These are phyloP conservation scores for Phytophthora pluvialis DNA, from an alignment of 352 stramenopile species.

Conservation along the genomic window DNA sequence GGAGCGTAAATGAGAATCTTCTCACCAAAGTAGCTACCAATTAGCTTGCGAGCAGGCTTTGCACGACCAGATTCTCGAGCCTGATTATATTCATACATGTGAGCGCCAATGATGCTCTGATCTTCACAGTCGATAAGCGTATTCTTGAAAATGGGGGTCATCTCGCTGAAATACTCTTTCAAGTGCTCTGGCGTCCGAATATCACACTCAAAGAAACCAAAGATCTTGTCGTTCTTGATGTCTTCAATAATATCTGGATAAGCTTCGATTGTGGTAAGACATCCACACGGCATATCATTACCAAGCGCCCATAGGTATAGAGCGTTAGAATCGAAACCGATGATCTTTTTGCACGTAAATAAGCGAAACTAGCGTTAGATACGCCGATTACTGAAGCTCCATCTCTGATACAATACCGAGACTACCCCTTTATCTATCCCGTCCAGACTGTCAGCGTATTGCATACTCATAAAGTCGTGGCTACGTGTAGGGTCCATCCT, in stretches of 20 bases:
- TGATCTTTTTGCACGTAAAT: conserved; percentile 8
- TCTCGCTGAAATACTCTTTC: not conserved
- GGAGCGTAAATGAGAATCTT: not conserved
- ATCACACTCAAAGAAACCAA: not conserved
- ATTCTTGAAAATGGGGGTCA: not conserved
- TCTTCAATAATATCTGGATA: no score
- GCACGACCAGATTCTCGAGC: not conserved
- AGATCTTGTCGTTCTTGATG: not conserved
- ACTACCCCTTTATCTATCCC: no score
- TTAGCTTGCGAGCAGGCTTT: not conserved
- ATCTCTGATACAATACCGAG: no score
- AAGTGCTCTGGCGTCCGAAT: not conserved
- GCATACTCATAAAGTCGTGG: no score
- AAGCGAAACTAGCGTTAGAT: no score
- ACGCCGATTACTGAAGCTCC: no score
- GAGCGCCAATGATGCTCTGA: not conserved
- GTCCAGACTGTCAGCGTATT: no score
- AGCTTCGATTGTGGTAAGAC: not conserved
- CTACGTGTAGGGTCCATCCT: no score
- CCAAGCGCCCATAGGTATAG: conserved; percentile 9
- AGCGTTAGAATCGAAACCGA: not conserved
- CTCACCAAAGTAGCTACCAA: conserved; percentile 2
- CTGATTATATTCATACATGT: not conserved
- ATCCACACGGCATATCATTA: not conserved
- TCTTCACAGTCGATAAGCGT: not conserved